Conservation (phyloP, 768 basidiomycete genomes). For the Hygrophorus pudorinus region DNA sequence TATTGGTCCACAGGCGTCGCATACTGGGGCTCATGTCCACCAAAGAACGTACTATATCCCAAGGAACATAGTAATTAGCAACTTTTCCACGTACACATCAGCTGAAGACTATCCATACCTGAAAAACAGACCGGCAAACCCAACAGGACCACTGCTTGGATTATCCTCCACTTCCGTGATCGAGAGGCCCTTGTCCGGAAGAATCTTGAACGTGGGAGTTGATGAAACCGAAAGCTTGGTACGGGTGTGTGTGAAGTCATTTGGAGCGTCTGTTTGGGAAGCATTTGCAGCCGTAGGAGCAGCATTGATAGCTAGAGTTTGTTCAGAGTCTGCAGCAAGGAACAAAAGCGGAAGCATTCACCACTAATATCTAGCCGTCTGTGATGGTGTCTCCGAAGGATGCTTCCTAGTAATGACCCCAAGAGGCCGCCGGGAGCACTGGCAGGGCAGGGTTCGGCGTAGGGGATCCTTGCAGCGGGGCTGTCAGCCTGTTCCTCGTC, state of each 20-base stretch:
- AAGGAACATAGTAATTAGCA: background rate
- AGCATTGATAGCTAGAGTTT: background rate
- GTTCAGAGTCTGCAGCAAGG: too few species aligned
- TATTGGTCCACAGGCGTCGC: conserved; percentile 70
- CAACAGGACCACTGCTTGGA: conserved; percentile 18
- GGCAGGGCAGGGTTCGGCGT: background rate
- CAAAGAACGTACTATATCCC: conserved; percentile 60
- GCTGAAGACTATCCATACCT: conserved; percentile 45
- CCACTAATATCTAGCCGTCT: background rate
- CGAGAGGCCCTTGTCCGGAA: background rate
- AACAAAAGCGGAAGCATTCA: background rate
- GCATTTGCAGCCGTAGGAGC: too few species aligned
- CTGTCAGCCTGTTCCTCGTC: background rate
- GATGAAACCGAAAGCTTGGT: background rate
- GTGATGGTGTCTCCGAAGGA: background rate
- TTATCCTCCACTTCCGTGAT: background rate
- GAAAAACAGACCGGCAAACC: conserved; percentile 59
- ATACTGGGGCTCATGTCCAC: conserved; percentile 56
- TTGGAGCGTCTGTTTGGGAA: too few species aligned
- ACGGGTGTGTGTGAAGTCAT: too few species aligned
- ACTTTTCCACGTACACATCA: background rate
- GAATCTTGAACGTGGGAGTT: background rate
- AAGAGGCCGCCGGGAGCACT: conserved; percentile 7
- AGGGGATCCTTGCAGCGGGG: background rate
- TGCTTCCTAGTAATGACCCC: conserved; percentile 2